These are phyloP conservation scores for Endoconidiophora laricicola DNA, from an alignment of 2,329 filamentous ascomycete species.

Conservation along the genomic window DNA sequence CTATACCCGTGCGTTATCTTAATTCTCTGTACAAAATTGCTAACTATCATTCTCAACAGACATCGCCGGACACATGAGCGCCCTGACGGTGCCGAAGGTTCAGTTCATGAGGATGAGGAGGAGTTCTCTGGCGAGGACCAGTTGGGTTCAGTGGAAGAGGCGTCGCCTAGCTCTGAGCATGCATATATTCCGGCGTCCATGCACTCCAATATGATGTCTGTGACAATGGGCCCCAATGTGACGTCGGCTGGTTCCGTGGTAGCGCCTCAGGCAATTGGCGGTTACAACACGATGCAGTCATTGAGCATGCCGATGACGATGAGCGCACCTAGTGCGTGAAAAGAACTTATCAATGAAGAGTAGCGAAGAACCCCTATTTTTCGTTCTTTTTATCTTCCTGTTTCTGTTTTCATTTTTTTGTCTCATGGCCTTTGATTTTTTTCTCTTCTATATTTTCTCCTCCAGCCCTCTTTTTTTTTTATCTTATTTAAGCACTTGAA, in stretches of 20 bases:
- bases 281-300: constrained; percentile 42
- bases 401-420: constrained; percentile 12
- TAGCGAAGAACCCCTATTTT: background rate
- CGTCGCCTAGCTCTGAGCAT: constrained; percentile 54
- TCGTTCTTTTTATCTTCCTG: background rate
- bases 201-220: constrained; percentile 19
- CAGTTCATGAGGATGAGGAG: constrained; percentile 64
- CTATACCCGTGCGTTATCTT: constrained; percentile 19
- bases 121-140: constrained; percentile 71
- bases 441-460: constrained; percentile 15
- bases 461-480: constrained; percentile 7
- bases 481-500: constrained; percentile 10
- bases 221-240: constrained; percentile 14
- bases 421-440: constrained; percentile 14
- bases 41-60: constrained; percentile 41
- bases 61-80: constrained; percentile 66
- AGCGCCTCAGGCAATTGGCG: constrained; percentile 18
- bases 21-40: constrained; percentile 12
- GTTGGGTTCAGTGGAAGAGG: constrained; percentile 62
- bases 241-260: constrained; percentile 9
- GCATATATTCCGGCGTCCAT: constrained; percentile 42
- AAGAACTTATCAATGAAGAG: constrained; percentile 4
- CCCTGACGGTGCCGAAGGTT: constrained; percentile 40
- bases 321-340: constrained; percentile 28
- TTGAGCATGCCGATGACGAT: constrained; percentile 49